Percentiles rank a stretch among this genome's conserved stretches.
These are phyloP conservation scores for Ophiostoma populinum DNA, from an alignment of 2,329 filamentous ascomycete species.

Conservation along the genomic window DNA sequence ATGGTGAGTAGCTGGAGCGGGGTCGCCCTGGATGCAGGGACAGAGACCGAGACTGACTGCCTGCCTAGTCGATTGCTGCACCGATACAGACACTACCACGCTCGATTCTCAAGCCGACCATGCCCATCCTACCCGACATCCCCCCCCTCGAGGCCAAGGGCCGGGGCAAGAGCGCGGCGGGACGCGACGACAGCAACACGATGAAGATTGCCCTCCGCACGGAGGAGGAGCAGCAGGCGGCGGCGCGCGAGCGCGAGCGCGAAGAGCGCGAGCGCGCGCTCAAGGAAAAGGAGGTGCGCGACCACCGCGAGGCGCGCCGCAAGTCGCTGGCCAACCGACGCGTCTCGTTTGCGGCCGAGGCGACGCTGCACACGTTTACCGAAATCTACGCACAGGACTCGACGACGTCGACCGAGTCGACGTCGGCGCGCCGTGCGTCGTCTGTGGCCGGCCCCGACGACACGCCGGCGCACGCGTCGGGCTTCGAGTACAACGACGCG, in stretches of 20 bases:
- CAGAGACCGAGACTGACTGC: not conserved
- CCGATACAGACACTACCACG: conserved; percentile 33
- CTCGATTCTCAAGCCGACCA: conserved; percentile 69
- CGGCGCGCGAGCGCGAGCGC: conserved; percentile 50
- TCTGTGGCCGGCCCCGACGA: conserved; percentile 28
- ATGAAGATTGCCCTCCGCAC: conserved; percentile 49
- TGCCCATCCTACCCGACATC: conserved; percentile 48
- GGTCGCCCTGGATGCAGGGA: no score
- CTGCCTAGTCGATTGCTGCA: conserved; percentile 36
- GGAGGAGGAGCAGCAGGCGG: conserved; percentile 54
- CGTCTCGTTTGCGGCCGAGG: conserved; percentile 93
- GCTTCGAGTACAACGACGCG: no score
- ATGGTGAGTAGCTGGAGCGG: no score
- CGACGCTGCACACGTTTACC: conserved; percentile 93
- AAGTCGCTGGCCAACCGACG: conserved; percentile 87
- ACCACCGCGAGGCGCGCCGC: conserved; percentile 70
- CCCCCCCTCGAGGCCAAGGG: conserved; percentile 48
- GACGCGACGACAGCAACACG: conserved; percentile 17
- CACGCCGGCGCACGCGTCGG: no score
- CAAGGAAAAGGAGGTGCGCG: conserved; percentile 42
- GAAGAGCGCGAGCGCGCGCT: conserved; percentile 47
- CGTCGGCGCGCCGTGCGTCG: conserved; percentile 60
- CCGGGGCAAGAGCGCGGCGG: conserved; percentile 5
- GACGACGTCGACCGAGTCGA: conserved; percentile 62
- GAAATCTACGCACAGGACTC: conserved; percentile 77